Evolutionary conservation across 75 land plant genomes (phyloP).

Genomic region (Chamaecyparis obtusa): DNA sequence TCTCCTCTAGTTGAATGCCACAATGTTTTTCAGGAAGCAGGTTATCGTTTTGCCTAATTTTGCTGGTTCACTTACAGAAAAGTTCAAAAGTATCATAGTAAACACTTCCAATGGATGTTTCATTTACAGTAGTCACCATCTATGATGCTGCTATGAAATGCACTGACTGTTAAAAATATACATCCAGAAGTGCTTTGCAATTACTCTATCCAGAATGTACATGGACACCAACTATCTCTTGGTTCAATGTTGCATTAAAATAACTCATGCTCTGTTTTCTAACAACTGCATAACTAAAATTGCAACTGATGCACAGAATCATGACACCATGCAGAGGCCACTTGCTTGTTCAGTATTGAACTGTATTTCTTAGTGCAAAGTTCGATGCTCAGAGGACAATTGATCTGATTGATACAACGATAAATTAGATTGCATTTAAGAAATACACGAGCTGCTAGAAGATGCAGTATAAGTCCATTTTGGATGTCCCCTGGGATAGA

Average conservation of each 20-base stretch:
- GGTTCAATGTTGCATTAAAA: not conserved
- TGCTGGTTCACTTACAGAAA: not conserved
- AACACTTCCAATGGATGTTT: not conserved
- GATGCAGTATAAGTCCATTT: not conserved
- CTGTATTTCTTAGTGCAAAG: not conserved
- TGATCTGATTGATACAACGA: not conserved
- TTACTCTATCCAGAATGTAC: not conserved
- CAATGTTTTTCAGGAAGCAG: not conserved
- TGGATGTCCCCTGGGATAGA: not conserved
- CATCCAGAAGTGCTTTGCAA: not conserved
- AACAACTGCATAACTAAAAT: not conserved
- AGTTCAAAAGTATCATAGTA: not conserved
- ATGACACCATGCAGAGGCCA: not conserved
- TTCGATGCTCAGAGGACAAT: not conserved
- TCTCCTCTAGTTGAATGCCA: not conserved
- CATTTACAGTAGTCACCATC: not conserved
- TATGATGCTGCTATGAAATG: not conserved
- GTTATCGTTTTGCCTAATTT: not conserved
- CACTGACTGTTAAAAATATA: not conserved
- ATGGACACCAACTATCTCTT: not conserved
- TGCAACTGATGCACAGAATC: not conserved
- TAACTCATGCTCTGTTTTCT: not conserved
- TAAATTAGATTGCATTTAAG: not conserved
- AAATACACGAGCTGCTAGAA: not conserved
- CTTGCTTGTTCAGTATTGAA: not conserved